These are phyloP conservation scores for Silene uniflora DNA, from an alignment of 148 eudicot species.

Conservation along the genomic window DNA sequence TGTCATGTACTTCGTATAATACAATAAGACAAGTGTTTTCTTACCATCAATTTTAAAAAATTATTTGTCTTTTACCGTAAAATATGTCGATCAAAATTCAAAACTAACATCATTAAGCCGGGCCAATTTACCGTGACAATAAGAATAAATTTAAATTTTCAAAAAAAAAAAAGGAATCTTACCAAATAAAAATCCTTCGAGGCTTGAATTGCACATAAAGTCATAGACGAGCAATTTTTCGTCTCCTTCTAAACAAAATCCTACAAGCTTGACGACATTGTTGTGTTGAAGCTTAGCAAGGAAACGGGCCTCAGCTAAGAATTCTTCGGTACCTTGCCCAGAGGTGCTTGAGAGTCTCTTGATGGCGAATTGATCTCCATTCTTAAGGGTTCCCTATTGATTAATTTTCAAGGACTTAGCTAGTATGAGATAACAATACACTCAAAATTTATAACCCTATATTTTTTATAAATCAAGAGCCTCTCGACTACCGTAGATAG, in stretches of 20 bases:
- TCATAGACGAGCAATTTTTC: slow-evolving; percentile 83
- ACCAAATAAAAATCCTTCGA: slow-evolving; percentile 64
- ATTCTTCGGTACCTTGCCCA: slow-evolving; percentile 59
- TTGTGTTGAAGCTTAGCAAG: slow-evolving; percentile 68
- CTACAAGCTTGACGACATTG: slow-evolving; percentile 70
- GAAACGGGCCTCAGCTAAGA: slow-evolving; percentile 63
- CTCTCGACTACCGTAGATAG: too few relatives aligned
- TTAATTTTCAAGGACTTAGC: not conserved
- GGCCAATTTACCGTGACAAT: not conserved
- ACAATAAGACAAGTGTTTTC: too few relatives aligned
- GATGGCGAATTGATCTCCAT: slow-evolving; percentile 51
- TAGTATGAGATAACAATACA: not conserved
- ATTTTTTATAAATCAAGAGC: too few relatives aligned
- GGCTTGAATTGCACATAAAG: slow-evolving; percentile 60
- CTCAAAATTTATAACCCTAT: too few relatives aligned
- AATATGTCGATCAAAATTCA: too few relatives aligned
- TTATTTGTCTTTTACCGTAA: too few relatives aligned
- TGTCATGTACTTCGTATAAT: too few relatives aligned
- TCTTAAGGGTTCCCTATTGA: slow-evolving; percentile 41
- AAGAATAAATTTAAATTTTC: not conserved
- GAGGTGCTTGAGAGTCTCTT: slow-evolving; percentile 58
- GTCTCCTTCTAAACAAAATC: slow-evolving; percentile 64
- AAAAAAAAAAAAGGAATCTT: not conserved
- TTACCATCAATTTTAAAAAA: too few relatives aligned
- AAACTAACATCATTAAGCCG: too few relatives aligned